Percentiles rank a stretch among this genome's conserved stretches.
Conservation (phyloP, 2,329 filamentous ascomycete species). For the Cladosporium sp. region DNA sequence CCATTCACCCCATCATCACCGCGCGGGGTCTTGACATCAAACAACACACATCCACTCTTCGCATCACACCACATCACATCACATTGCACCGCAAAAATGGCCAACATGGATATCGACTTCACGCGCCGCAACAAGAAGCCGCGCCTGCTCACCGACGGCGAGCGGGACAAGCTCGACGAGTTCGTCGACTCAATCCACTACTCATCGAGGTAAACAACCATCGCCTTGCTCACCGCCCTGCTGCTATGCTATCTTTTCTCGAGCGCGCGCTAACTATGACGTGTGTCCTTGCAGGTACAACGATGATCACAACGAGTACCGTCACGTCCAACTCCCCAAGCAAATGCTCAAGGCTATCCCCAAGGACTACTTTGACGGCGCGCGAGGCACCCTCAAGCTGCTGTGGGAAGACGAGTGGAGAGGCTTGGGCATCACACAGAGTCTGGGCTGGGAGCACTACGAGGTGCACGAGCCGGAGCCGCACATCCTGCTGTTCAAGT, state of each 20-base stretch:
- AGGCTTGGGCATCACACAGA: constrained; percentile 96
- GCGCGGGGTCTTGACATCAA: constrained; percentile 7
- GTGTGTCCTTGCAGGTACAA: constrained; percentile 69
- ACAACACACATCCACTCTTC: not conserved
- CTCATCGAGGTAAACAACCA: constrained; percentile 71
- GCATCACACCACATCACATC: not conserved
- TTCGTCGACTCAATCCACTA: constrained; percentile 95
- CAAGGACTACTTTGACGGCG: constrained; percentile 86
- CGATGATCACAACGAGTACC: constrained; percentile 91
- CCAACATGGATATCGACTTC: constrained; percentile 68
- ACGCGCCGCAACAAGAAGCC: constrained; percentile 85
- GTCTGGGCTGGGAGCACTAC: constrained; percentile 98
- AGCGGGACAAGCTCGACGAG: constrained; percentile 83
- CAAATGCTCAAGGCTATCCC: constrained; percentile 97
- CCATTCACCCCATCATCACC: not conserved
- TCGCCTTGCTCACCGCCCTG: constrained; percentile 4
- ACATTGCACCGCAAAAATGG: constrained; percentile 10
- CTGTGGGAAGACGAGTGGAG: constrained; percentile 99
- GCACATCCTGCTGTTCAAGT: constrained; percentile 99
- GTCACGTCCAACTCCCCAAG: constrained; percentile 96
- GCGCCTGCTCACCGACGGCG: constrained; percentile 74
- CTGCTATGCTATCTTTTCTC: not conserved
- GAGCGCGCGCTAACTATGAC: not conserved
- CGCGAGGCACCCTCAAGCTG: constrained; percentile 90
- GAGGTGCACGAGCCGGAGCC: constrained; percentile 98